Percentiles rank a stretch among this genome's conserved stretches.
These are phyloP conservation scores for Trypanosoma rangeli DNA, from an alignment of 208 protist genomes.

Conservation along the genomic window DNA sequence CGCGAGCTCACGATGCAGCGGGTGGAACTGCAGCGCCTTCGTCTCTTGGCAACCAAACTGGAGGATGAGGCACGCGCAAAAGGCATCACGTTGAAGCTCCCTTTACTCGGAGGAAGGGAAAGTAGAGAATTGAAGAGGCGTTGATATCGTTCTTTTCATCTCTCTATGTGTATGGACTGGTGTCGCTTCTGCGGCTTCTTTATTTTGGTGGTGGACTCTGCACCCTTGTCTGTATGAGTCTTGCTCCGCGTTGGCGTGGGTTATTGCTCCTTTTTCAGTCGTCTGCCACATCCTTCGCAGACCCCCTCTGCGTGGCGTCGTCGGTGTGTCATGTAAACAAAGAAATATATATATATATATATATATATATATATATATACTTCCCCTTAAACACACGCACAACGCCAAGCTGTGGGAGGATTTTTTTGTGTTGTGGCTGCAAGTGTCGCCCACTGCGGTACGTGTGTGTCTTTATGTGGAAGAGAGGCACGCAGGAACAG, in stretches of 20 bases:
- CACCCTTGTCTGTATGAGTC: too few species aligned
- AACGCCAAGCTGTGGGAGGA: neutral
- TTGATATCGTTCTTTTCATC: neutral
- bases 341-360: neutral
- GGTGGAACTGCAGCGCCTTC: slow-evolving; percentile 79
- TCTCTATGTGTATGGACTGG: neutral
- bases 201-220: too few species aligned
- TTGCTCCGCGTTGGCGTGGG: neutral
- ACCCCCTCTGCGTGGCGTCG: neutral
- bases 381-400: neutral
- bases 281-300: neutral
- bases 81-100: slow-evolving; percentile 56
- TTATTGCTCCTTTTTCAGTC: neutral
- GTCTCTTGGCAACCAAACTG: slow-evolving; percentile 56
- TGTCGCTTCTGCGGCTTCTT: too few species aligned
- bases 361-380: slow-evolving; percentile 3
- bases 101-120: slow-evolving; percentile 1
- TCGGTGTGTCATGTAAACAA: neutral
- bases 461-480: slow-evolving; percentile 3
- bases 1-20: slow-evolving; percentile 90
- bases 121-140: neutral
- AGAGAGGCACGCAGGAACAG: neutral
- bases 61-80: slow-evolving; percentile 69
- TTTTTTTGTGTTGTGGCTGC: neutral
- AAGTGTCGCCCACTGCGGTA: neutral